Evolutionary conservation across 805 yeast species (phyloP).

Genomic region (Tetrapisispora pingtungensis): DNA sequence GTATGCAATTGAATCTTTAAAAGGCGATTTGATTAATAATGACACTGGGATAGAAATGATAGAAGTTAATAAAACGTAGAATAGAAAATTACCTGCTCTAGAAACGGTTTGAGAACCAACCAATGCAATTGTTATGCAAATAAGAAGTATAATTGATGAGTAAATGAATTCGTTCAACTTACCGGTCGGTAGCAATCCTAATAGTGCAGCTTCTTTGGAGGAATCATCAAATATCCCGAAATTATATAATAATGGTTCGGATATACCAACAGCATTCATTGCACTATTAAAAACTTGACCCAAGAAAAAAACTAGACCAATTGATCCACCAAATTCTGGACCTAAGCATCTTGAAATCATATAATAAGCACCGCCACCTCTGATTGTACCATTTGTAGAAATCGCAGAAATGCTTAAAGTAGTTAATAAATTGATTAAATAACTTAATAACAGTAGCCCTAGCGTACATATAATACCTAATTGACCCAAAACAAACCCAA

Average conservation of each 20-base stretch:
- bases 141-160: slow-evolving; percentile 55
- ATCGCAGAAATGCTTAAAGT: slow-evolving; percentile 89
- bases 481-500: slow-evolving; percentile 92
- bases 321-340: slow-evolving; percentile 97
- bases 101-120: slow-evolving; percentile 78
- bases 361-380: slow-evolving; percentile 97
- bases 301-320: slow-evolving; percentile 85
- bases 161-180: slow-evolving; percentile 60
- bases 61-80: slow-evolving; percentile 54
- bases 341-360: slow-evolving; percentile 94
- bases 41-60: slow-evolving; percentile 80
- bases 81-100: slow-evolving; percentile 67
- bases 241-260: slow-evolving; percentile 79
- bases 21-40: slow-evolving; percentile 54
- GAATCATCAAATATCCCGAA: slow-evolving; percentile 54
- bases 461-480: slow-evolving; percentile 80
- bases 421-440: slow-evolving; percentile 72
- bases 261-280: slow-evolving; percentile 89
- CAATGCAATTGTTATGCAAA: slow-evolving; percentile 67
- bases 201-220: slow-evolving; percentile 31
- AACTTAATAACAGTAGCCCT: slow-evolving; percentile 57
- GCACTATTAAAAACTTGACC: slow-evolving; percentile 92
- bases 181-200: slow-evolving; percentile 55
- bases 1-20: slow-evolving; percentile 41
- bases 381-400: slow-evolving; percentile 93